Percentiles rank a stretch among this genome's conserved stretches.
These are phyloP conservation scores for Blumeria hordei DNA, from an alignment of 2,329 filamentous ascomycete species.

Conservation along the genomic window DNA sequence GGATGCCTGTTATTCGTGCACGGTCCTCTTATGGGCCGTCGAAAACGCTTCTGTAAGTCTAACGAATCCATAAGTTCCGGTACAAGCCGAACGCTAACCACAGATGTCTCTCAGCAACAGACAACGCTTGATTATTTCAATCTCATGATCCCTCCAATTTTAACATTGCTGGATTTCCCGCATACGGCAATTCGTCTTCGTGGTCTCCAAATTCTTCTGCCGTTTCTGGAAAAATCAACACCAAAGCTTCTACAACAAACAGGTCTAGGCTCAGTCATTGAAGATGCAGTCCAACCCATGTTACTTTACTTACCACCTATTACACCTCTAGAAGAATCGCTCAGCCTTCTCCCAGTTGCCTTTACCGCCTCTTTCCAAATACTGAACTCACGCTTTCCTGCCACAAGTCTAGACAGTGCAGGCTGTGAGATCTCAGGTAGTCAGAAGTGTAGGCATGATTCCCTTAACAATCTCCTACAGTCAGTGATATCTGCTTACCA, in stretches of 20 bases:
- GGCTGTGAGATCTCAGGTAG: not conserved
- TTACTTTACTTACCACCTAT: conserved; percentile 56
- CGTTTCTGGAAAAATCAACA: conserved; percentile 28
- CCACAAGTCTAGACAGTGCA: not conserved
- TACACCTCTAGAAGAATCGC: conserved; percentile 48
- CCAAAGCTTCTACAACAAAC: conserved; percentile 30
- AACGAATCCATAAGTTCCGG: not conserved
- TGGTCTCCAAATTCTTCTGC: conserved; percentile 28
- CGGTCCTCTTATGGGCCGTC: conserved; percentile 38
- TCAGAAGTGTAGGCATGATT: conserved; percentile 8
- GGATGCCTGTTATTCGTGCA: conserved; percentile 23
- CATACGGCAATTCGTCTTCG: conserved; percentile 25
- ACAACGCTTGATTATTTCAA: conserved; percentile 36
- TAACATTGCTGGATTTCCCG: conserved; percentile 43
- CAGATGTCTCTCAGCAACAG: conserved; percentile 14
- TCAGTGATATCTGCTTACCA: conserved; percentile 27
- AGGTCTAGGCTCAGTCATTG: conserved; percentile 42
- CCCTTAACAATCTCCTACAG: conserved; percentile 30
- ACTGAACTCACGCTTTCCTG: conserved; percentile 10
- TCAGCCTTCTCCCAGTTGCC: conserved; percentile 34
- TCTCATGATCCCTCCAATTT: conserved; percentile 36
- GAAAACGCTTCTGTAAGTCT: conserved; percentile 22
- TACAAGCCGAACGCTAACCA: not conserved
- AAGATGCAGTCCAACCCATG: conserved; percentile 43
- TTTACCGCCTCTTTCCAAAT: conserved; percentile 44